A percentile compares a stretch with the other conserved stretches of the same genome.
phyloP scores from a whole-genome alignment of 768 basidiomycete species.

The Pluteus cervinus region DNA sequence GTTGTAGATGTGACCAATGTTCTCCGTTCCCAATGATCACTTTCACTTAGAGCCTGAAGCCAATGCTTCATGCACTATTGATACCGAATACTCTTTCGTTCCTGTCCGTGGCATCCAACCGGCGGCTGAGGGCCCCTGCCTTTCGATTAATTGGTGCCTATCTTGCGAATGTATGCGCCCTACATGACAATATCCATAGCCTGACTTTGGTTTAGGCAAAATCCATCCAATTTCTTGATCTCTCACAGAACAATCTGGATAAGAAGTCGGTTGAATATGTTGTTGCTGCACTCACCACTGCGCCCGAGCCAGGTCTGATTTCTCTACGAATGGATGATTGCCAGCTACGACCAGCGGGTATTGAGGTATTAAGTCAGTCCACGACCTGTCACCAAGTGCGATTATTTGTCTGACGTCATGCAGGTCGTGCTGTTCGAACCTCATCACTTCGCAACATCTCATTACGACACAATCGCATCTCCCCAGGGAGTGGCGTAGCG shows the following conservation, averaged over 20 bases:
- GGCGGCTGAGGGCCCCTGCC: conserved; percentile 67
- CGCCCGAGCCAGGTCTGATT: conserved; percentile 54
- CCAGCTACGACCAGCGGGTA: conserved; percentile 57
- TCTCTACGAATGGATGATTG: conserved; percentile 91
- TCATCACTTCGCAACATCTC: conserved; percentile 87
- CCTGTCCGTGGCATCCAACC: conserved; percentile 83
- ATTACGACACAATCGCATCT: conserved; percentile 83
- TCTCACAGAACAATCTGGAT: conserved; percentile 83
- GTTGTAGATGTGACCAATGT: background rate
- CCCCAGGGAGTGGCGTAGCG: conserved; percentile 79
- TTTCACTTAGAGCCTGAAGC: conserved; percentile 64
- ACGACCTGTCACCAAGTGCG: background rate
- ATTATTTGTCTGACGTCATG: conserved; percentile 5
- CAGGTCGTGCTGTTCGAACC: conserved; percentile 78
- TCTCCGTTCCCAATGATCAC: conserved; percentile 1
- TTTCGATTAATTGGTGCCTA: conserved; percentile 81
- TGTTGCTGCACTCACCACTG: conserved; percentile 54
- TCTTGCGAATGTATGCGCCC: conserved; percentile 51
- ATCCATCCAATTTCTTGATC: conserved; percentile 78
- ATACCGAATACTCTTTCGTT: conserved; percentile 77
- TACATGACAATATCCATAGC: background rate
- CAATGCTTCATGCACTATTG: conserved; percentile 83
- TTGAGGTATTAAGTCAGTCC: conserved; percentile 78
- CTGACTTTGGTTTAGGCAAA: conserved; percentile 44
- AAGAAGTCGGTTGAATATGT: conserved; percentile 82